phyloP scores from a whole-genome alignment of 176 grass and related monocot genomes.

The Melocanna baccifera region DNA sequence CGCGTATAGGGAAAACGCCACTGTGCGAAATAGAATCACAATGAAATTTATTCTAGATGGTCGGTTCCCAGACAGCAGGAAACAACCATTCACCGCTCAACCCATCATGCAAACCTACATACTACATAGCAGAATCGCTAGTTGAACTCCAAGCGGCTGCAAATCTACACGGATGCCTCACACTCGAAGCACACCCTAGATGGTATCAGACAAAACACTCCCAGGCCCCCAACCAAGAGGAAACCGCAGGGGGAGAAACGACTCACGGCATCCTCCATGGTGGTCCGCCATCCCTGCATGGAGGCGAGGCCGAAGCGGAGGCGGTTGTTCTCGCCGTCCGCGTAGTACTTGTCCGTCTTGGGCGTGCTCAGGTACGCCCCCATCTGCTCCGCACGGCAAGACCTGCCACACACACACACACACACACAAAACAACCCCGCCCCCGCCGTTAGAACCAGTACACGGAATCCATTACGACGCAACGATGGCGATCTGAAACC shows the following conservation, averaged over 20 bases:
- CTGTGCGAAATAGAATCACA: not conserved
- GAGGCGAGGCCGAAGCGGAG: conserved; percentile 75
- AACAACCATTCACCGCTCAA: not conserved
- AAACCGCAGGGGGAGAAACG: not conserved
- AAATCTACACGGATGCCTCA: not conserved
- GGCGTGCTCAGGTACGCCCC: conserved; percentile 94
- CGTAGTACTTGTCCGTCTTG: conserved; percentile 75
- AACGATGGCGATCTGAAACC: not conserved
- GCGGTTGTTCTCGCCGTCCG: conserved; percentile 57
- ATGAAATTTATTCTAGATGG: not conserved
- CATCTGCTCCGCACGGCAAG: conserved; percentile 38
- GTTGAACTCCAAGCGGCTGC: no score
- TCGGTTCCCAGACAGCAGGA: not conserved
- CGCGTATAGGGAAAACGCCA: not conserved
- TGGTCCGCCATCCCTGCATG: conserved; percentile 97
- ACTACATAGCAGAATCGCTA: not conserved
- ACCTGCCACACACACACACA: not conserved
- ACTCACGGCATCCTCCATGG: conserved; percentile 95
- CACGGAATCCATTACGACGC: not conserved
- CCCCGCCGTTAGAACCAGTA: not conserved
- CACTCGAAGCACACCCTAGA: not conserved
- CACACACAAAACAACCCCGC: not conserved
- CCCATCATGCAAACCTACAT: not conserved
- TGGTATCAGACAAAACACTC: not conserved
- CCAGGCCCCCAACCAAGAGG: not conserved